phyloP scores from a whole-genome alignment of 345 rosid species.

The Pistacia integerrima region DNA sequence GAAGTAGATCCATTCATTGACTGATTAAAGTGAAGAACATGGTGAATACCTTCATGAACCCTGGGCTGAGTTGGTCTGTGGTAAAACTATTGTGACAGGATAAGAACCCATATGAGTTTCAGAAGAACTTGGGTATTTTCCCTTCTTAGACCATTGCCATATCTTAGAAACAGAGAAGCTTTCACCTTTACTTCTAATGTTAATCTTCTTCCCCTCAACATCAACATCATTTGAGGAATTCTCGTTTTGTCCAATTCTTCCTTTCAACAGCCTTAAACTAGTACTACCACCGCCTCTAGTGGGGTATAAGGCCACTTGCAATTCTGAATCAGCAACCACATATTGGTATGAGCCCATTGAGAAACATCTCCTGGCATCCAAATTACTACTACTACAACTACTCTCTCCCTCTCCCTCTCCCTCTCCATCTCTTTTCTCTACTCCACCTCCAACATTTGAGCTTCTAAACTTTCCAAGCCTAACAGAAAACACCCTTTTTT shows the following conservation, averaged over 20 bases:
- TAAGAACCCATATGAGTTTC: constrained; percentile 37
- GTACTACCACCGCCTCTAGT: constrained; percentile 29
- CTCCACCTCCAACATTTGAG: constrained; percentile 36
- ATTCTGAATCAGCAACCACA: constrained; percentile 70
- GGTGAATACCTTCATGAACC: constrained; percentile 45
- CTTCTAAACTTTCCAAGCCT: constrained; percentile 82
- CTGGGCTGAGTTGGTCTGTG: constrained; percentile 43
- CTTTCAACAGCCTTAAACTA: constrained; percentile 37
- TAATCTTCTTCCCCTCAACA: constrained; percentile 77
- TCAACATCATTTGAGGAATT: constrained; percentile 44
- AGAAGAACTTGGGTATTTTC: constrained; percentile 45
- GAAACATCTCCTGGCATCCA: constrained; percentile 63
- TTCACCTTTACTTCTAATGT: constrained; percentile 75
- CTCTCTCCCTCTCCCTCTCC: constrained; percentile 52
- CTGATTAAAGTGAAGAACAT: constrained; percentile 26
- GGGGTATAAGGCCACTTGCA: constrained; percentile 58
- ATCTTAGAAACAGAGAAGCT: constrained; percentile 95
- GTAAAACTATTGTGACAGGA: constrained; percentile 32
- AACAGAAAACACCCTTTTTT: constrained; percentile 76
- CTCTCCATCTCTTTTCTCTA: constrained; percentile 18
- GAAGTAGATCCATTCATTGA: constrained; percentile 31
- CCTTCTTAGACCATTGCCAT: constrained; percentile 91
- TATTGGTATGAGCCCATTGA: constrained; percentile 65
- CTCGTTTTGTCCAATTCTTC: constrained; percentile 38
- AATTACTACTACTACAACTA: constrained; percentile 65